Conservation (phyloP, 306 rosid genomes). For the Adenanthera pavonina region DNA sequence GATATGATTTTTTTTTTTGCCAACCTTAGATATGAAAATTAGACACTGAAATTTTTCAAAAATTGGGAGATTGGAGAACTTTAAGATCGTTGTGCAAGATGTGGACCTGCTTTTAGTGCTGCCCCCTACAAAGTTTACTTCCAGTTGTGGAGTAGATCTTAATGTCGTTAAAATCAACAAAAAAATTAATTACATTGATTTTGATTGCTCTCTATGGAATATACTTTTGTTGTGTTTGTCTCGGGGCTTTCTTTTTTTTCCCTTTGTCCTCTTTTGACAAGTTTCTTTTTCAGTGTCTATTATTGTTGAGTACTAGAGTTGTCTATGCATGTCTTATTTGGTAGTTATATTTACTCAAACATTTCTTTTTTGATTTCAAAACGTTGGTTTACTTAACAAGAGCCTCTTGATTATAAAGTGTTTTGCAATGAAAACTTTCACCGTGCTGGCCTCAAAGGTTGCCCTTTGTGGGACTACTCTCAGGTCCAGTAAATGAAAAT, state of each 20-base stretch:
- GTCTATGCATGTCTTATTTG: constrained; percentile 13
- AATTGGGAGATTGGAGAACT: constrained; percentile 23
- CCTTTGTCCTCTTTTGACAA: constrained; percentile 10
- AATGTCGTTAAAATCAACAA: constrained; percentile 12
- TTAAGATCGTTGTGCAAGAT: constrained; percentile 7
- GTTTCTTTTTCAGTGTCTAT: background rate
- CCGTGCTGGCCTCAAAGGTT: background rate
- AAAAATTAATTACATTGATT: constrained; percentile 18
- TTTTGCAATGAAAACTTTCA: background rate
- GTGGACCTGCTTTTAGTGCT: constrained; percentile 32
- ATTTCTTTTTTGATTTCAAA: constrained; percentile 33
- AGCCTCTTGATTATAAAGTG: background rate
- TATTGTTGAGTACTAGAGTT: background rate
- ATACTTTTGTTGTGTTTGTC: background rate
- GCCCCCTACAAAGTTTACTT: constrained; percentile 23
- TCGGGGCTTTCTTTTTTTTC: background rate
- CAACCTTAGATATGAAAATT: background rate
- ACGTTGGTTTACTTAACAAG: constrained; percentile 7
- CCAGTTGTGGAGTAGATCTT: constrained; percentile 29
- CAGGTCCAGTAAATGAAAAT: background rate
- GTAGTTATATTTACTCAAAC: constrained; percentile 14
- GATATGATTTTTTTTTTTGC: background rate
- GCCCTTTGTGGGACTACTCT: background rate
- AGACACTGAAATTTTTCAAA: background rate
- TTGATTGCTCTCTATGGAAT: constrained; percentile 14